Evolutionary conservation across 2,329 filamentous ascomycete species (phyloP), one percentile per base, ranked within the genome.

Genomic region (Fusarium drepaniforme): DNA sequence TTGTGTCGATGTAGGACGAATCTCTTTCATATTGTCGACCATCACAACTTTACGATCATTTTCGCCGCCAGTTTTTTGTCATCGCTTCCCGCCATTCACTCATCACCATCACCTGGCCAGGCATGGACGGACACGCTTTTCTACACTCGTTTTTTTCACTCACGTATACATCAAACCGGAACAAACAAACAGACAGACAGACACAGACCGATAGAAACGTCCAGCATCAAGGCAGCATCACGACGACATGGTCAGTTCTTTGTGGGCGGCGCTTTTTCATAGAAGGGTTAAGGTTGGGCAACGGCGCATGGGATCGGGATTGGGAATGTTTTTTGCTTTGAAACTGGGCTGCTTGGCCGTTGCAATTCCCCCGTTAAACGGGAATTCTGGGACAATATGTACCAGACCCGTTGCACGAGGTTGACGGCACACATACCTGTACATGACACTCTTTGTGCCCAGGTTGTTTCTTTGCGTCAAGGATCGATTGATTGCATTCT

Each of bases 1-100:
- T 85, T 62, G 81, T 86, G 38, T 88, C 86, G 33, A 82, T 88
- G 83, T 88, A 81, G 83, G 73, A 56, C 49, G 76, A 38, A 61
- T 13, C 23, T 18, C 30, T 56, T 37, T 62, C 44, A 42, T 37
- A 35, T 63, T 66, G 30, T 68, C 57, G 59, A 69, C 62, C 63
- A 12, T 58, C 61, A 68, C 59, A 51, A 58, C 67, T 30, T 62
- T 25, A 67, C 66, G 63, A 72, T 68, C 46, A 62, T 53, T 51
- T 61, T 67, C 49, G 57, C 49, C 38, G 49, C 33, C 30, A 30
- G 46, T 73, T 61, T 60, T 59, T 59, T 63, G 67, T 44, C 42
- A 35, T 73, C 57, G 37, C 57, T 64, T 58, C 59, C 35, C 46
- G 56, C 30, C 62, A 56, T 53, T 53, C 25, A 63, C 28, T 60